A percentile compares a stretch with the other conserved stretches of the same genome.
Evolutionary conservation across 129 eudicot genomes (phyloP).

Genomic region (Rutidosis leptorrhynchoides): DNA sequence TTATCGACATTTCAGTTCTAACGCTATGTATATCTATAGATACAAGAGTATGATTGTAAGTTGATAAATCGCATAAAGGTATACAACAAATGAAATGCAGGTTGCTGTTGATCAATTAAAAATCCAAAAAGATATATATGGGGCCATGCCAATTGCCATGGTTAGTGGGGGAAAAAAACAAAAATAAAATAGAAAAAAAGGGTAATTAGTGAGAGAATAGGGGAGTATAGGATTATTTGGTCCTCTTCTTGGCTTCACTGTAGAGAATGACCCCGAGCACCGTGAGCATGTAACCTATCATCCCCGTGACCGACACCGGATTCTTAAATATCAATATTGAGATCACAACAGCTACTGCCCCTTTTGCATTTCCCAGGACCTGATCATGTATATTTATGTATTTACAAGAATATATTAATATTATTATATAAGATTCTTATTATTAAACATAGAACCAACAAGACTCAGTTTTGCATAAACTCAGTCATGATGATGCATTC

Average conservation of each 20-base stretch:
- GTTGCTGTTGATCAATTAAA: constrained; percentile 22
- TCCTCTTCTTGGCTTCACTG: constrained; percentile 45
- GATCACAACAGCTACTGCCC: constrained; percentile 51
- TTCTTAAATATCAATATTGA: constrained; percentile 43
- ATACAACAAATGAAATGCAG: constrained; percentile 28
- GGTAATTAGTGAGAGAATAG: constrained; percentile 11
- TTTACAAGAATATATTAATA: no score
- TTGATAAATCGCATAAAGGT: constrained; percentile 25
- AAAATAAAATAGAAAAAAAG: no score
- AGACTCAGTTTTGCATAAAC: not conserved
- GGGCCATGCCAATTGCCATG: no score
- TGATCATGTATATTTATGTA: constrained; percentile 17
- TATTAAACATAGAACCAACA: not conserved
- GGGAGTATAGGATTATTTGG: constrained; percentile 29
- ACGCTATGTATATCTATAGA: constrained; percentile 19
- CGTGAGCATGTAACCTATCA: constrained; percentile 38
- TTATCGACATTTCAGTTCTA: constrained; percentile 31
- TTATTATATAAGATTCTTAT: not conserved
- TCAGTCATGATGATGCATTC: not conserved
- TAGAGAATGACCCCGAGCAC: constrained; percentile 40
- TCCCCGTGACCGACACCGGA: constrained; percentile 41
- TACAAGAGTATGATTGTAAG: constrained; percentile 31
- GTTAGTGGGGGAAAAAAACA: not conserved
- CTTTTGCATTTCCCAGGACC: constrained; percentile 54
- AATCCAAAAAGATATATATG: constrained; percentile 23